A percentile compares a stretch with the other conserved stretches of the same genome.
Evolutionary conservation across 2,329 filamentous ascomycete genomes (phyloP).

Genomic region (Penicillium sp.): DNA sequence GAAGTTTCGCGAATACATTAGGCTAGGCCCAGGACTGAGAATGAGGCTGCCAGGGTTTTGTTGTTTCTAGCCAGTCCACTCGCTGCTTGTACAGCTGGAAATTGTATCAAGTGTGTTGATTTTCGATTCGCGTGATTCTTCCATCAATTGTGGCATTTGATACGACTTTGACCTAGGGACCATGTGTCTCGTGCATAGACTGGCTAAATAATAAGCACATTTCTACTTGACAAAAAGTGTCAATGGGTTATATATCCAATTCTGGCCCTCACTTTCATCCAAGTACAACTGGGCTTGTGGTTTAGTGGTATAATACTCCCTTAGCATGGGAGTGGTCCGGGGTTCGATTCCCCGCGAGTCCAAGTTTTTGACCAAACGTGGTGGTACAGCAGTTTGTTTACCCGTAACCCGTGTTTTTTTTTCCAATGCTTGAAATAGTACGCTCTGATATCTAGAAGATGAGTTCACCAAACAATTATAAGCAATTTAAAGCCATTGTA

Average conservation of each 20-base stretch:
- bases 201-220: neutral
- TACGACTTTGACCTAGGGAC: neutral
- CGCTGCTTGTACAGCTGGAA: slow-evolving; percentile 25
- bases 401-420: neutral
- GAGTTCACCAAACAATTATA: too few relatives aligned
- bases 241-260: neutral
- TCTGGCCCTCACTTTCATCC: neutral
- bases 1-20: slow-evolving; percentile 60
- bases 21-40: slow-evolving; percentile 68
- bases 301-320: slow-evolving; percentile 54
- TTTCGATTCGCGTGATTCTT: slow-evolving; percentile 19
- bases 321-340: slow-evolving; percentile 54
- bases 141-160: neutral
- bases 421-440: neutral
- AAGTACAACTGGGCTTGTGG: slow-evolving; percentile 38
- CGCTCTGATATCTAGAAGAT: too few relatives aligned
- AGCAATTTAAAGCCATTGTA: too few relatives aligned
- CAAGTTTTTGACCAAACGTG: slow-evolving; percentile 25
- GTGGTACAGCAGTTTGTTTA: too few relatives aligned
- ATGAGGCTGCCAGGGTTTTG: slow-evolving; percentile 24
- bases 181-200: neutral
- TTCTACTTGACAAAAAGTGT: neutral
- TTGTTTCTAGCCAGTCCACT: slow-evolving; percentile 25
- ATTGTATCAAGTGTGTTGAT: slow-evolving; percentile 22
- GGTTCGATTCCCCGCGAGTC: slow-evolving; percentile 55